Conservation (phyloP, 768 basidiomycete species). For the Mrakia frigida region DNA sequence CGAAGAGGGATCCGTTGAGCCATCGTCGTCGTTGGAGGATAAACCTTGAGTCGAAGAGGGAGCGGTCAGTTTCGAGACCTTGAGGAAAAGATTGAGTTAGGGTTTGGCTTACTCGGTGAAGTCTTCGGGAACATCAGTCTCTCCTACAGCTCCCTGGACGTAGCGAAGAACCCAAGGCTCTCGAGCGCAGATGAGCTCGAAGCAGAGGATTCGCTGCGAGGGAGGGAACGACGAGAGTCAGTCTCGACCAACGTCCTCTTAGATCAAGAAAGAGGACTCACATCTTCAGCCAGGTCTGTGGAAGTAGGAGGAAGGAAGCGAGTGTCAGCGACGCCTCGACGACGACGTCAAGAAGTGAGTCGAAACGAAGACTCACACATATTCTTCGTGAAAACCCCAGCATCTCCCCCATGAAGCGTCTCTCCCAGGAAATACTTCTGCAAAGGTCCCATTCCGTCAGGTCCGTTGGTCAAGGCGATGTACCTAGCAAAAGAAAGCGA, state of each 20-base stretch:
- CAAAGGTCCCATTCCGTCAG: conserved; percentile 24
- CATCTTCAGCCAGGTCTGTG: conserved; percentile 78
- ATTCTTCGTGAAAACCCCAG: conserved; percentile 46
- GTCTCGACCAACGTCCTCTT: neutral
- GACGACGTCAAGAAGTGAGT: neutral
- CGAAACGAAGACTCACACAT: conserved; percentile 89
- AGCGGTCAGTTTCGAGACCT: conserved; percentile 1
- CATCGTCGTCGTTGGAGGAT: conserved; percentile 92
- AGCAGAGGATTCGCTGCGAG: conserved; percentile 62
- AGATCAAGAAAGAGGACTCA: conserved; percentile 48
- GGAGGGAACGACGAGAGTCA: conserved; percentile 24
- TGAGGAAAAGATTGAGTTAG: neutral
- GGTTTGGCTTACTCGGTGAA: conserved; percentile 9
- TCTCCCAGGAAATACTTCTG: conserved; percentile 89
- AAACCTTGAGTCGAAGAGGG: conserved; percentile 80
- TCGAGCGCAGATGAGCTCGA: conserved; percentile 66
- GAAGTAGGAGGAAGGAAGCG: conserved; percentile 38
- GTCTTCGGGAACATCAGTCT: conserved; percentile 85
- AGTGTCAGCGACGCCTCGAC: conserved; percentile 49
- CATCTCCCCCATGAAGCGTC: conserved; percentile 58
- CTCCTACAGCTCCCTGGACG: conserved; percentile 79
- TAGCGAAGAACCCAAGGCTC: conserved; percentile 48
- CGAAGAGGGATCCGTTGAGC: conserved; percentile 98
- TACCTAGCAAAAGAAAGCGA: conserved; percentile 40
- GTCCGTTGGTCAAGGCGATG: conserved; percentile 62